Evolutionary conservation across 2,329 filamentous ascomycete species (phyloP), one percentile per base, ranked within the genome.

Genomic region (Botrytis tulipae): DNA sequence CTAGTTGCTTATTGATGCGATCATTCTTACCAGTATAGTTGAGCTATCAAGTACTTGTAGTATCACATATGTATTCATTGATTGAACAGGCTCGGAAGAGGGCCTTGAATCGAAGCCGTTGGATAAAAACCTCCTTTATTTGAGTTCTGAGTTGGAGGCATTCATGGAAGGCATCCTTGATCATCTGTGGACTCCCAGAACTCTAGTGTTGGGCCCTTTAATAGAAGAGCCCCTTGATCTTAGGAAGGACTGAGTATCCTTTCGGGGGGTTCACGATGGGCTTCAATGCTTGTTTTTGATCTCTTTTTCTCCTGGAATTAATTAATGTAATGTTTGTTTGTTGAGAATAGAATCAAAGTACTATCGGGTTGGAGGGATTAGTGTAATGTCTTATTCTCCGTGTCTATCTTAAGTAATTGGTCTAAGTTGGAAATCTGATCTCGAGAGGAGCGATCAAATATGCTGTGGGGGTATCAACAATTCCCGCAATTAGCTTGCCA

Each of bases 231-330:
- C 22, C 22, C 35, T 61, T 16, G 4, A 16, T 8, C 20, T 25
- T 16, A 1, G 20, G 22, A 14, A 25, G 1, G 10, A 5, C 4
- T 25, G 59, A 7, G 5, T 8, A 1, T 37, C 22, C 10, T 61
- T 2, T 16, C 6, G 1, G 5, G 18, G 25, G 22, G 12, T 37
- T 40, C 4, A 12, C 1, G 10, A 61, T 14, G 14, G 0, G 14
- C 14, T n/a, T 61, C 2, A 40, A 1, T 37, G 4, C 9, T 37
- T 6, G 3, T 16, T 37, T 40, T 4, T 61, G 5, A 25, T 25
- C 22, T 1, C 3, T 16, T 40, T 9, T 16, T 29, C n/a, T 18
- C n/a, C n/a, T 9, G 14, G 0, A 10, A 40, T n/a, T 8, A 0
- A 4, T 42, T 8, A 18, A 8, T n/a, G 0, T 3, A 16, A 62